phyloP scores from a whole-genome alignment of 768 basidiomycete species.

The Suillus paluster region DNA sequence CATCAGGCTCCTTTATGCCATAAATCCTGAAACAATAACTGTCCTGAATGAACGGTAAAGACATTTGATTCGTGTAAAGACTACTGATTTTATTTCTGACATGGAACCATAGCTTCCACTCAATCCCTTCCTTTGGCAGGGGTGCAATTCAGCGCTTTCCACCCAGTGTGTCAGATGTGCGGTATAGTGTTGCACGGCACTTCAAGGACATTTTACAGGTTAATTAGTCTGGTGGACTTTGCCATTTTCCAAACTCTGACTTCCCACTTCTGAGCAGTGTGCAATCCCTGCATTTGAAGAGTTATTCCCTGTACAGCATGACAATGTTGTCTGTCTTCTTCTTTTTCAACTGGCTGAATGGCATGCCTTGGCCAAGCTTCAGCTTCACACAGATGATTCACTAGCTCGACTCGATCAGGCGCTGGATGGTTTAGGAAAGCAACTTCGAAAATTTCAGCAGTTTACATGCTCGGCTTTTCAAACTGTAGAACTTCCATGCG shows the following conservation, averaged over 20 bases:
- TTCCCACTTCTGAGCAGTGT: conserved; percentile 27
- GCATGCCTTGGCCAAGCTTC: conserved; percentile 41
- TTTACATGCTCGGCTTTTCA: conserved; percentile 28
- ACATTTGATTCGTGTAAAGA: background rate
- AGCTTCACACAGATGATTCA: conserved; percentile 35
- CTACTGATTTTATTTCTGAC: background rate
- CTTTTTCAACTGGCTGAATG: conserved; percentile 33
- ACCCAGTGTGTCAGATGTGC: conserved; percentile 39
- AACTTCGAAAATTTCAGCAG: conserved; percentile 28
- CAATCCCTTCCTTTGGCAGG: conserved; percentile 26
- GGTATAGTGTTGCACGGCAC: conserved; percentile 41
- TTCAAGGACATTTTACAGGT: conserved; percentile 51
- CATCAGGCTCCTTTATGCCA: conserved; percentile 31
- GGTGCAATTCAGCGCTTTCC: conserved; percentile 41
- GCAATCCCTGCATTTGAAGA: conserved; percentile 38
- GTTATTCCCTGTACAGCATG: conserved; percentile 30
- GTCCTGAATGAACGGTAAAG: conserved; percentile 31
- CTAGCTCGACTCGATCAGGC: conserved; percentile 22
- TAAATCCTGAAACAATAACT: conserved; percentile 15
- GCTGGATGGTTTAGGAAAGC: conserved; percentile 17
- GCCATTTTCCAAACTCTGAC: background rate
- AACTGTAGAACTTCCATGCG: conserved; percentile 29
- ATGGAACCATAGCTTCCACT: conserved; percentile 16
- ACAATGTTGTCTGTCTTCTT: conserved; percentile 20
- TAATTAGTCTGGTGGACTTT: conserved; percentile 18